A percentile compares a stretch with the other conserved stretches of the same genome.
phyloP scores from a whole-genome alignment of 345 rosid species.

The Eucalyptus victrix region DNA sequence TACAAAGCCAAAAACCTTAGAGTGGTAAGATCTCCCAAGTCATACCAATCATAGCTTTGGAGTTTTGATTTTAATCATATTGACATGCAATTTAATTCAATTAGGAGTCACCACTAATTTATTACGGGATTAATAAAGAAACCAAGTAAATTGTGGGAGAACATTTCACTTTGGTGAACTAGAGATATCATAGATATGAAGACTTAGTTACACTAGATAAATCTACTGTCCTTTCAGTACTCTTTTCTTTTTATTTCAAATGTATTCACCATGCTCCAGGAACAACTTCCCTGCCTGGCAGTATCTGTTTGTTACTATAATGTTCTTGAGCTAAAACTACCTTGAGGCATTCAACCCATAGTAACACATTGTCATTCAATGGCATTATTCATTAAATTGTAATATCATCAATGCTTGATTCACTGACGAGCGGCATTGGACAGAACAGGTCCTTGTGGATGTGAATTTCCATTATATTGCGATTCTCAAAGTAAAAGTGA shows the following conservation, averaged over 20 bases:
- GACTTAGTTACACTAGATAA: neutral
- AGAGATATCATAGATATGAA: neutral
- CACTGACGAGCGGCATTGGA: neutral
- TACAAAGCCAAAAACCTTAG: neutral
- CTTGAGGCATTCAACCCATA: neutral
- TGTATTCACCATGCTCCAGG: too few relatives aligned
- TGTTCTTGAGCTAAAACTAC: neutral
- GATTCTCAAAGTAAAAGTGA: constrained; percentile 36
- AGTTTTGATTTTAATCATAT: neutral
- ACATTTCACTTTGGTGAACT: neutral
- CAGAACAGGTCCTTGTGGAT: constrained; percentile 50
- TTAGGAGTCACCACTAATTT: too few relatives aligned
- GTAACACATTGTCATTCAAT: neutral
- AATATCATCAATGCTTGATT: neutral
- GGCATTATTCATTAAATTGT: neutral
- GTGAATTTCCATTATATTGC: constrained; percentile 63
- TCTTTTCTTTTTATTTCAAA: too few relatives aligned
- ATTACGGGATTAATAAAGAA: fast-evolving
- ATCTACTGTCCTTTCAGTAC: too few relatives aligned
- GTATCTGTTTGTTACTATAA: neutral
- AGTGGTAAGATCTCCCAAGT: fast-evolving
- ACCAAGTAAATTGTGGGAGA: neutral
- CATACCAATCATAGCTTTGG: neutral
- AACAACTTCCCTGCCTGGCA: neutral
- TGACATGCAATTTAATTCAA: too few relatives aligned